phyloP scores from a whole-genome alignment of 1,139 yeast genomes.

The Blastobotrys apis region DNA sequence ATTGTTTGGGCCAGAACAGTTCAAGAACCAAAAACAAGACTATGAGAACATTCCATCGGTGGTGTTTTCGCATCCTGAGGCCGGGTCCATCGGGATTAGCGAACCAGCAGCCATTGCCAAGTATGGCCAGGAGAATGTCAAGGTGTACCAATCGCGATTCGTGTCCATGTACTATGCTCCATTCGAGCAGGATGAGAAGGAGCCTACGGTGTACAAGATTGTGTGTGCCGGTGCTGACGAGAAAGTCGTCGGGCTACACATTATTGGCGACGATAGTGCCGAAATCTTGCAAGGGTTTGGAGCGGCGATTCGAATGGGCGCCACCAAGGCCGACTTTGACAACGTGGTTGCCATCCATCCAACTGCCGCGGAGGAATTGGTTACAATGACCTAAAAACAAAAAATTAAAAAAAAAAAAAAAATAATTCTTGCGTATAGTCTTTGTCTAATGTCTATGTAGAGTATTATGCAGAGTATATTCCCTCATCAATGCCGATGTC shows the following conservation, averaged over 20 bases:
- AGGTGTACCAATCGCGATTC: constrained; percentile 76
- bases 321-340: constrained; percentile 93
- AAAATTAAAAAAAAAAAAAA: no score
- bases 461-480: constrained; percentile 38
- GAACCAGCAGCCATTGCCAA: constrained; percentile 71
- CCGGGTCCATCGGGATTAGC: constrained; percentile 85
- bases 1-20: constrained; percentile 73
- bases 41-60: constrained; percentile 85
- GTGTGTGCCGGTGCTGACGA: constrained; percentile 76
- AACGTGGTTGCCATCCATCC: constrained; percentile 97
- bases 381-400: constrained; percentile 59
- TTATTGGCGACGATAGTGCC: constrained; percentile 84
- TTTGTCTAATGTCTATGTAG: constrained; percentile 16
- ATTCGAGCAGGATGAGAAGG: constrained; percentile 59
- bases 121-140: constrained; percentile 77
- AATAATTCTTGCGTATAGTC: no score
- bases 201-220: constrained; percentile 83
- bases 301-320: constrained; percentile 90
- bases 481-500: constrained; percentile 35
- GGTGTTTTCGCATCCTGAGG: constrained; percentile 94
- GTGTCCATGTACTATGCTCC: constrained; percentile 93
- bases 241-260: constrained; percentile 90
- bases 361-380: constrained; percentile 95
- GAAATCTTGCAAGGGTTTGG: constrained; percentile 98
- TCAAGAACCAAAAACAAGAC: constrained; percentile 69